Evolutionary conservation across 108 stramenopile genomes (phyloP).

Genomic region (Nitzschia sp.): DNA sequence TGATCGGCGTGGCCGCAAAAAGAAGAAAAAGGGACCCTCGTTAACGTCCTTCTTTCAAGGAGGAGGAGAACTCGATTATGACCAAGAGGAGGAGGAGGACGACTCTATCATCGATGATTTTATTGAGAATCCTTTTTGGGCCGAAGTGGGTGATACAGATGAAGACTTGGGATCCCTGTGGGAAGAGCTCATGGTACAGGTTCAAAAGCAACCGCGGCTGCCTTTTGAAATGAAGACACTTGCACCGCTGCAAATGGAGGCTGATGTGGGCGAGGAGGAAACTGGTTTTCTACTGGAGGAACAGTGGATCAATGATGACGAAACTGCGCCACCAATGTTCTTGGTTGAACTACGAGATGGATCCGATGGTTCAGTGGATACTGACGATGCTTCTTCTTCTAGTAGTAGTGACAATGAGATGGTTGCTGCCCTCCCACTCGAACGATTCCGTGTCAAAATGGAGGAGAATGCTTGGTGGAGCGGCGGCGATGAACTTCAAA

Average conservation of each 20-base stretch:
- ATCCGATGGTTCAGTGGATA: background rate
- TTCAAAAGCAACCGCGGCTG: background rate
- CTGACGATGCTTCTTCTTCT: conserved; percentile 3
- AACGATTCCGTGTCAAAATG: conserved; percentile 6
- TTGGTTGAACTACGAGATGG: background rate
- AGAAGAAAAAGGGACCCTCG: conserved; percentile 3
- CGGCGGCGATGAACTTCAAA: background rate
- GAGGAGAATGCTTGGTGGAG: background rate
- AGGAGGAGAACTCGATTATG: background rate
- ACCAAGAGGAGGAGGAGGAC: background rate
- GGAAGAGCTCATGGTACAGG: conserved; percentile 1
- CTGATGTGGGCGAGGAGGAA: background rate
- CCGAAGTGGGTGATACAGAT: conserved; percentile 4
- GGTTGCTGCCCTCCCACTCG: background rate
- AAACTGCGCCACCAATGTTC: background rate
- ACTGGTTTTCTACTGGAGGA: background rate
- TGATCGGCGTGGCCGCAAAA: background rate
- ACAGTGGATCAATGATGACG: background rate
- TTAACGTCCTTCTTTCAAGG: background rate
- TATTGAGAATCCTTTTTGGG: background rate
- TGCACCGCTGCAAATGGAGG: conserved; percentile 1
- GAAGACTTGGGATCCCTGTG: conserved; percentile 7
- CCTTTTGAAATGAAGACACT: conserved; percentile 1
- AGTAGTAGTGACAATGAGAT: conserved; percentile 18
- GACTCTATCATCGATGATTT: background rate